Evolutionary conservation across 345 rosid genomes (phyloP), one percentile per base, ranked within the genome.

Genomic region (Melastoma malabathricum): DNA sequence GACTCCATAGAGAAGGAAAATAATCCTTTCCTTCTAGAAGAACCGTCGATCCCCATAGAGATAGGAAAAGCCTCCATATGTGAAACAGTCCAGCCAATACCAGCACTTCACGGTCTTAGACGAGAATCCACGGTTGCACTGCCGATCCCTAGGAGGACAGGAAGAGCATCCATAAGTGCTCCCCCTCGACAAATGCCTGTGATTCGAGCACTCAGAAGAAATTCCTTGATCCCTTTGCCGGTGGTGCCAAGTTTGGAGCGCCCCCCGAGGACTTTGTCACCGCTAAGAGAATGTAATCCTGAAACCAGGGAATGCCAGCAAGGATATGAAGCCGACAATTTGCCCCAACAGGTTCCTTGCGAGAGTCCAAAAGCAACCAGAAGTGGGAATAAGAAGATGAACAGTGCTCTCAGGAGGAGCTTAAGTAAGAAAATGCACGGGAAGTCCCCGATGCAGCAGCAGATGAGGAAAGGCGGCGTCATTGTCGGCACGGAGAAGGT

Each of bases 401-500:
- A 70, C 60, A 72, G 64, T 59, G 69, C 68, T 31, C 51, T 84
- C 55, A 76, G 93, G 66, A 67, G 82, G 69, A 92, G 98, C 75
- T 58, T 84, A 43, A 83, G 79, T 3, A 86, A 79, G 80, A 84
- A 76, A 77, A 65, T 60, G 55, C 75, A 70, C 52, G 45, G 49
- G 48, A 81, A 66, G 60, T 71, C 83, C 10, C 79, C 80, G 29
- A 56, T 79, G 75, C 89, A 72, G 58, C 84, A 78, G 58, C 84
- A 82, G 12, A 23, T 65, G 47, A 76, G 94, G 67, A 78, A 78
- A 67, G 82, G 76, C 31, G 86, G 92, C 8, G 79, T 90, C 54
- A 86, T 77, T 63, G 92, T 90, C 1, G 89, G 98, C 3, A 76
- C 65, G 85, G 96, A 86, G 70, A 84, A 66, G 63, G 83, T 86